Evolutionary conservation across 495 filamentous ascomycete genomes (phyloP).

Genomic region (Hypoxylon fragiforme): DNA sequence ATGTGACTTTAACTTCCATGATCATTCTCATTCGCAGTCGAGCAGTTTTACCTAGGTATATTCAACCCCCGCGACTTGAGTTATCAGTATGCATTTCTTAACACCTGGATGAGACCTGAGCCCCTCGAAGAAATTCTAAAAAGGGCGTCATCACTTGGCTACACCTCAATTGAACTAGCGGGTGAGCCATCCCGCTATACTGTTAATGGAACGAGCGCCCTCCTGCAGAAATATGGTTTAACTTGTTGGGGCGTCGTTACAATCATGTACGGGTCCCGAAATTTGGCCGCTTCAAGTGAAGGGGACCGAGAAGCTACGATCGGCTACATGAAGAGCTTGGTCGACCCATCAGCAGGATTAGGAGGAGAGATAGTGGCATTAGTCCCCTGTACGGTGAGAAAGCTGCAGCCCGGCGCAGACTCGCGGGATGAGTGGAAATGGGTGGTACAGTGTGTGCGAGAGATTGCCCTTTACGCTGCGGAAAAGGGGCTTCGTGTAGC

Average conservation of each 20-base stretch:
- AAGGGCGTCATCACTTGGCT: conserved; percentile 32
- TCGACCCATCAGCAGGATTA: conserved; percentile 26
- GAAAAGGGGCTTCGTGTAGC: conserved; percentile 24
- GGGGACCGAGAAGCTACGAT: conserved; percentile 29
- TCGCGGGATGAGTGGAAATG: conserved; percentile 33
- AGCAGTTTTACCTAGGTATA: neutral
- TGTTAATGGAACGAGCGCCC: conserved; percentile 20
- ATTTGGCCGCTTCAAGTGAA: conserved; percentile 26
- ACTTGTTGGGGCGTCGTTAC: conserved; percentile 34
- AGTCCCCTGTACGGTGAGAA: conserved; percentile 35
- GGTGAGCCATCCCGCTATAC: conserved; percentile 33
- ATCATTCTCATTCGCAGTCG: no score
- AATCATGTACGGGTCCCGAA: conserved; percentile 35
- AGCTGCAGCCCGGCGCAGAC: conserved; percentile 29
- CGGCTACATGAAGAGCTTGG: conserved; percentile 33
- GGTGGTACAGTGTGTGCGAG: conserved; percentile 33
- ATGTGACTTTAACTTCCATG: no score
- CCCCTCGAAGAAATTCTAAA: conserved; percentile 33
- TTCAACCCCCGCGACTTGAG: neutral
- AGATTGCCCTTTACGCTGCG: conserved; percentile 23
- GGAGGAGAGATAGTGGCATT: conserved; percentile 32
- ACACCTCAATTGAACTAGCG: conserved; percentile 38
- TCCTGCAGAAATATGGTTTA: conserved; percentile 32
- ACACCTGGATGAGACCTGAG: conserved; percentile 42
- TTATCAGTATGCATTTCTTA: conserved; percentile 37